phyloP scores from a whole-genome alignment of 495 filamentous ascomycete genomes.

The Aspergillus sclerotiicarbonarius region DNA sequence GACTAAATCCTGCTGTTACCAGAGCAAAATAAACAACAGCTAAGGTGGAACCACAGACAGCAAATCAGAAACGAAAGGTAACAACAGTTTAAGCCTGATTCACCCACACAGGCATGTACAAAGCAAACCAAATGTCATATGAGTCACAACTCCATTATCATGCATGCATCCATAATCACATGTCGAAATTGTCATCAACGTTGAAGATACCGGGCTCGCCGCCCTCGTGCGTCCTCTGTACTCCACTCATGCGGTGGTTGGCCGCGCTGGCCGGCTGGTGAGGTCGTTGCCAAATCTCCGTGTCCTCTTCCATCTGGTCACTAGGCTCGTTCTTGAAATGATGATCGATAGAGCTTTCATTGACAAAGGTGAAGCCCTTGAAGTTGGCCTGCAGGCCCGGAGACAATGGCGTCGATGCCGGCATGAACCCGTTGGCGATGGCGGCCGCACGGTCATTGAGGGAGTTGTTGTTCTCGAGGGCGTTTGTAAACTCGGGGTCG shows the following conservation, averaged over 20 bases:
- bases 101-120: constrained; percentile 38
- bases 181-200: constrained; percentile 67
- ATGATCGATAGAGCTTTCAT: constrained; percentile 93
- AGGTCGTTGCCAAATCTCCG: constrained; percentile 42
- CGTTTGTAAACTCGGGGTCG: constrained; percentile 97
- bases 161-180: constrained; percentile 49
- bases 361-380: constrained; percentile 96
- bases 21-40: constrained; percentile 10
- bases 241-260: constrained; percentile 70
- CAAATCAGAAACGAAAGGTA: constrained; percentile 19
- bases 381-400: constrained; percentile 98
- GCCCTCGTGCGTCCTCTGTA: constrained; percentile 62
- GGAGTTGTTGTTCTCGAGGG: constrained; percentile 64
- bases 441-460: constrained; percentile 86
- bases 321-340: constrained; percentile 66
- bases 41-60: constrained; percentile 12
- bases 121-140: constrained; percentile 18
- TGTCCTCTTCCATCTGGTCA: constrained; percentile 73
- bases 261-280: constrained; percentile 35
- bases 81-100: constrained; percentile 8
- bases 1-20: constrained; percentile 3
- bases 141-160: constrained; percentile 45
- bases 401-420: constrained; percentile 83
- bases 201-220: constrained; percentile 71
- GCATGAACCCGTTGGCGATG: constrained; percentile 69